Percentiles rank a stretch among this genome's conserved stretches.
phyloP scores from a whole-genome alignment of 441 rosid genomes.

The Pelargonium fulgidum region DNA sequence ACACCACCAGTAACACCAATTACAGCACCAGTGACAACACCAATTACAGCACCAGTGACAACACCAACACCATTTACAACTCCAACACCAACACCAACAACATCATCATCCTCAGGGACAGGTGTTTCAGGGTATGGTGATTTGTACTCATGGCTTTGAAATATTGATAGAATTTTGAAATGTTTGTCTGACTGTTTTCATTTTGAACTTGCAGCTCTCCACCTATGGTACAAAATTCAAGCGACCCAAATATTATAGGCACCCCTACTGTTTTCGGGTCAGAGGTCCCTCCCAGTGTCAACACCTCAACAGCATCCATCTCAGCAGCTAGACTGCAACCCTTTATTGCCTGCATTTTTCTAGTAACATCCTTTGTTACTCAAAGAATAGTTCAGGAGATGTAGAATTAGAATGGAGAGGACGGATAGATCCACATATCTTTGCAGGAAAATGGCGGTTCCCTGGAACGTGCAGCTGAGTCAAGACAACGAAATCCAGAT shows the following conservation, averaged over 20 bases:
- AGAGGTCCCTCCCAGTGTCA: conserved; percentile 41
- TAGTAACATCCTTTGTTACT: conserved; percentile 30
- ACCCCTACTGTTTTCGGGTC: conserved; percentile 40
- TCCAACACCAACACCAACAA: conserved; percentile 4
- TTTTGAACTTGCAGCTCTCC: conserved; percentile 47
- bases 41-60: background rate
- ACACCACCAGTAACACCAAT: conserved; percentile 26
- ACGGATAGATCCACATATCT: conserved; percentile 12
- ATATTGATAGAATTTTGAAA: conserved; percentile 19
- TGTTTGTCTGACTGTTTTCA: background rate
- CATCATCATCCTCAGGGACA: conserved; percentile 29
- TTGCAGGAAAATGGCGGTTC: conserved; percentile 19
- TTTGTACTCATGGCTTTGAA: conserved; percentile 8
- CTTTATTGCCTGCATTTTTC: conserved; percentile 23
- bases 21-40: conserved; percentile 14
- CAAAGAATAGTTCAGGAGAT: conserved; percentile 30
- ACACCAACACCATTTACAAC: too few species aligned
- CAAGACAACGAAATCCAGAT: conserved; percentile 8
- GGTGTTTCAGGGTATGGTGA: conserved; percentile 44
- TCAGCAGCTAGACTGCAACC: conserved; percentile 32
- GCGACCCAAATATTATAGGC: conserved; percentile 37
- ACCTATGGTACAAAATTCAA: conserved; percentile 51
- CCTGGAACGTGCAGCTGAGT: background rate
- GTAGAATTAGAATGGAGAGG: conserved; percentile 26
- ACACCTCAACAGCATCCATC: conserved; percentile 39